These are phyloP conservation scores for Xylaria sp. DNA, from an alignment of 2,329 filamentous ascomycete species.

Conservation along the genomic window DNA sequence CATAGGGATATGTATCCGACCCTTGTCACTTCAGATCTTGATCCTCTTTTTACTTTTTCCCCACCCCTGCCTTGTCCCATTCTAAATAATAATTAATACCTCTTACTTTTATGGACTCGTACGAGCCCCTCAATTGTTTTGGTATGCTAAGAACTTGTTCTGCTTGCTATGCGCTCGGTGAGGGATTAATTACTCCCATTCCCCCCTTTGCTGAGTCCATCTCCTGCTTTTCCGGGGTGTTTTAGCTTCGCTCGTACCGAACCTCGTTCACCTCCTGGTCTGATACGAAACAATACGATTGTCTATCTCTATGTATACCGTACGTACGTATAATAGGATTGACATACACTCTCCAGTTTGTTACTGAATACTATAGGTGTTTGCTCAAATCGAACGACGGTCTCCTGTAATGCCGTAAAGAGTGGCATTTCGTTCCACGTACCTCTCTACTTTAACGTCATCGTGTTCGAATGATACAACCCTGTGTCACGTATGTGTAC, in stretches of 20 bases:
- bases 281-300: conserved; percentile 11
- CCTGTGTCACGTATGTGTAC: neutral
- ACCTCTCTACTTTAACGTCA: neutral
- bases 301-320: neutral
- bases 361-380: neutral
- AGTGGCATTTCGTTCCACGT: neutral
- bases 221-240: neutral
- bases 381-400: neutral
- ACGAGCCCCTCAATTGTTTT: conserved; percentile 10
- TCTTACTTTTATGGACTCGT: conserved; percentile 21
- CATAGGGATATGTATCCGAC: conserved; percentile 16
- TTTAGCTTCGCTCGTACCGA: neutral
- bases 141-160: neutral
- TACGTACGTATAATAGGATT: neutral
- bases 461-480: conserved; percentile 2
- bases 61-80: neutral
- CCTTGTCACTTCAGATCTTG: conserved; percentile 23
- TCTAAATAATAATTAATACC: neutral
- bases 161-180: neutral
- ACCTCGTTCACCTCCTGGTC: conserved; percentile 9
- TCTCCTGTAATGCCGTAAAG: neutral
- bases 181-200: neutral
- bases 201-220: neutral
- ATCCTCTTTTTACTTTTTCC: neutral
- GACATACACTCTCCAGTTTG: neutral